Evolutionary conservation across 169 alveolate genomes (phyloP).

Genomic region (Amoebophrya sp.): DNA sequence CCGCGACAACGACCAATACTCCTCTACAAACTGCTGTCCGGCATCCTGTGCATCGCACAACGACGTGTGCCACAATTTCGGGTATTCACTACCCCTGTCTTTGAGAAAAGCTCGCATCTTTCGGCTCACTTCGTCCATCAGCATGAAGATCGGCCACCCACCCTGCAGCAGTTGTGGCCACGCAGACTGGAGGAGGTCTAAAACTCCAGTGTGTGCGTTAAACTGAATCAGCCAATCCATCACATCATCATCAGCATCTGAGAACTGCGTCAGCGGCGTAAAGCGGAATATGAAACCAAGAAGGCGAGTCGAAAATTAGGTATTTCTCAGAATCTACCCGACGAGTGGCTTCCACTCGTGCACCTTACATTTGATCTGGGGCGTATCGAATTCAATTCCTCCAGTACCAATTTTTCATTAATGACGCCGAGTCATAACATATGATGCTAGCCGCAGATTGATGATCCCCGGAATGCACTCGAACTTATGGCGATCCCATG

Average conservation of each 20-base stretch:
- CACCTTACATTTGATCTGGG: no score
- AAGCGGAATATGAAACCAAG: no score
- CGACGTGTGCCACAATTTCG: neutral
- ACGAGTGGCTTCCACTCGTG: no score
- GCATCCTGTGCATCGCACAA: neutral
- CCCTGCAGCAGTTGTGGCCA: conserved; percentile 30
- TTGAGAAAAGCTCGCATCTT: neutral
- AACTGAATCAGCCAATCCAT: conserved; percentile 13
- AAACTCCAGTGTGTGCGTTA: conserved; percentile 26
- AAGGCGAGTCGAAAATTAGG: no score
- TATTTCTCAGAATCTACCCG: no score
- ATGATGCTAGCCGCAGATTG: neutral
- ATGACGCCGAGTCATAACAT: no score
- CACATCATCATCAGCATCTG: neutral
- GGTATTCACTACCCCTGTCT: neutral
- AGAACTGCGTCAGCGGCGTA: neutral
- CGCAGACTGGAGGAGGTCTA: conserved; percentile 9
- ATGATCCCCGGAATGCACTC: conserved; percentile 24
- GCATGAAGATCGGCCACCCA: conserved; percentile 31
- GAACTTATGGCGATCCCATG: neutral
- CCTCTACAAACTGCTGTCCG: neutral
- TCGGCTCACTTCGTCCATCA: neutral
- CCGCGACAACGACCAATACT: neutral
- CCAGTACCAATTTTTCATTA: no score
- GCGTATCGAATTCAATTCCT: no score